phyloP scores from a whole-genome alignment of 495 filamentous ascomycete species.

The Niebla homalea region DNA sequence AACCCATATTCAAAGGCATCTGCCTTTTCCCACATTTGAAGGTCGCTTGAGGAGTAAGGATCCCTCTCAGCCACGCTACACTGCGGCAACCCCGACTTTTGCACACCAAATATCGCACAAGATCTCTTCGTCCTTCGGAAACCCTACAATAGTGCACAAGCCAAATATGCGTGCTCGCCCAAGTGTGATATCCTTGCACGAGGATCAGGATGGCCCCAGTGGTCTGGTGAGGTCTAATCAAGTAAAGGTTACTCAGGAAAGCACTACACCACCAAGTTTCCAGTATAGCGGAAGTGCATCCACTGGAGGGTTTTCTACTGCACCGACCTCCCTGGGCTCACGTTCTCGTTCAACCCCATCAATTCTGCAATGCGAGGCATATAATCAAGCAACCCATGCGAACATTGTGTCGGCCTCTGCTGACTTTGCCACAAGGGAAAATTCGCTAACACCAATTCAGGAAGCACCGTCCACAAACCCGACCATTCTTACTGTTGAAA shows the following conservation, averaged over 20 bases:
- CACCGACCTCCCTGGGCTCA: slow-evolving; percentile 26
- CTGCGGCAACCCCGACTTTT: slow-evolving; percentile 20
- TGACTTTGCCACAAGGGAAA: background rate
- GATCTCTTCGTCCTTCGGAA: slow-evolving; percentile 35
- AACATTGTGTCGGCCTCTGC: background rate
- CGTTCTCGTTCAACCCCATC: slow-evolving; percentile 6
- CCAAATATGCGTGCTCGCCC: slow-evolving; percentile 31
- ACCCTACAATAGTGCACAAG: slow-evolving; percentile 42
- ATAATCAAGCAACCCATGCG: background rate
- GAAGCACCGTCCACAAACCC: slow-evolving; percentile 27
- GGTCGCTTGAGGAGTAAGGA: background rate
- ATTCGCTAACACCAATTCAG: slow-evolving; percentile 13
- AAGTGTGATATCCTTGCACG: slow-evolving; percentile 23
- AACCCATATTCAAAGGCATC: too few species aligned
- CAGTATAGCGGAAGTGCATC: slow-evolving; percentile 26
- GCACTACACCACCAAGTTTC: slow-evolving; percentile 27
- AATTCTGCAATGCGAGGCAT: background rate
- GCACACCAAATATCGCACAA: slow-evolving; percentile 35
- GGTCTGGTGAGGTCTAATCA: slow-evolving; percentile 11
- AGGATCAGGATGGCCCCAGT: slow-evolving; percentile 3
- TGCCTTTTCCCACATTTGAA: too few species aligned
- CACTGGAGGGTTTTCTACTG: slow-evolving; percentile 24
- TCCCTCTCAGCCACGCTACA: slow-evolving; percentile 3
- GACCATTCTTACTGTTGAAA: slow-evolving; percentile 65
- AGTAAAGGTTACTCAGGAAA: slow-evolving; percentile 24